Base-by-base conservation (phyloP, 1,284 basidiomycete genomes). In the Ceratobasidium sp. region DNA sequence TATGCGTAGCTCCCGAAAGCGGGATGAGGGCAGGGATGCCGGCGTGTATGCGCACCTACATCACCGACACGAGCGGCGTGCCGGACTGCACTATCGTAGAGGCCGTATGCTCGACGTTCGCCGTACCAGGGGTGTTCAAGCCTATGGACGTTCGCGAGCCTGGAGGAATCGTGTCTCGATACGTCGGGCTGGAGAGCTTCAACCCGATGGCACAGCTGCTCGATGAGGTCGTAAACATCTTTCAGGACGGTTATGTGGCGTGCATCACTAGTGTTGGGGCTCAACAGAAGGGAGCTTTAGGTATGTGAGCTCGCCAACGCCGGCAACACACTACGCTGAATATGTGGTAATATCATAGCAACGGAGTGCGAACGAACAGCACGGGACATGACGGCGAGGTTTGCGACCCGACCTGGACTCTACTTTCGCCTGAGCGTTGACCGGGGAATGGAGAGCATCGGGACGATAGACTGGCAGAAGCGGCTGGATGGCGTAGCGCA, bases 391-490 rank as follows among this genome's bases (percentile, higher is more conserved):
- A 5, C 11, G 8, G 26, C 3, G 13, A 23, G 47, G n/a, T 64
- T 74, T 28, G 23, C 23, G 17, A 7, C 15, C 10, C 4, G 7
- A n/a, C 39, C 45, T 10, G 47, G 47, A 1, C 26, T 74, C 6
- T 74, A 64, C 23, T 74, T 53, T 42, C 17, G 71, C 10, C 42
- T 74, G 33, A 74, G 49, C 23, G 60, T 64, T 2, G 49, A 53
- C 20, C 71, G 64, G 23, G 71, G 71, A 45, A 20, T 54, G 10
- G 47, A 64, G 20, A 20, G 42, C 54, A 54, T 64, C 54, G 60
- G 35, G 3, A 1, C n/a, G 20, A 37, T 31, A 1, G 71, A 49
- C 13, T 53, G 35, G 31, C 23, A n/a, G 11, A 64, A 64, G 26
- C 20, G 53, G 15, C 11, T 20, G 5, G 8, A 42, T n/a, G 28